Conservation (phyloP, 202 grass and related monocot species). For the Zizania palustris region DNA sequence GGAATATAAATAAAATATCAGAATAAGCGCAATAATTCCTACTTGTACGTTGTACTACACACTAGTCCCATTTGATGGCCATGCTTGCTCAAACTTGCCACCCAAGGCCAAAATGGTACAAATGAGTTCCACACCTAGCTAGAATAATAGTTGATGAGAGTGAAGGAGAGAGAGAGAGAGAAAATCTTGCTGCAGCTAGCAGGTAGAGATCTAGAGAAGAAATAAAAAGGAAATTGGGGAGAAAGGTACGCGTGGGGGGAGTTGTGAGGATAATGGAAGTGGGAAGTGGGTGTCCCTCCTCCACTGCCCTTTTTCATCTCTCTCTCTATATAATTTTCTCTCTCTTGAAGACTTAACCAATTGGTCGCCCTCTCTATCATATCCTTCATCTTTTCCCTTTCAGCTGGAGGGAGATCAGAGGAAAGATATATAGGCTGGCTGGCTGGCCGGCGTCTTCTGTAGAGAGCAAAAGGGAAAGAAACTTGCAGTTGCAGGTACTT, state of each 20-base stretch:
- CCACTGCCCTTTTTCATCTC: constrained; percentile 52
- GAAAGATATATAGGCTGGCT: constrained; percentile 61
- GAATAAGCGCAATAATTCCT: constrained; percentile 26
- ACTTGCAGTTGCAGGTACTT: constrained; percentile 62
- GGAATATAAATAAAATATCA: background rate
- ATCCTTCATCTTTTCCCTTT: constrained; percentile 70
- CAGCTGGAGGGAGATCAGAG: constrained; percentile 57
- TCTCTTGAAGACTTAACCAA: constrained; percentile 55
- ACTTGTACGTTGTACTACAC: constrained; percentile 17
- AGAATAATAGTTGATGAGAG: constrained; percentile 45
- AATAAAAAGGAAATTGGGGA: constrained; percentile 50
- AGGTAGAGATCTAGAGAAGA: constrained; percentile 50
- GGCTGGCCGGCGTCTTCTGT: constrained; percentile 42
- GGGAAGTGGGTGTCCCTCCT: constrained; percentile 83
- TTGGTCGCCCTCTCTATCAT: constrained; percentile 47
- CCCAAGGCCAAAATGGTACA: constrained; percentile 46
- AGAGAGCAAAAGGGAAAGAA: constrained; percentile 67
- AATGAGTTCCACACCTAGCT: constrained; percentile 44
- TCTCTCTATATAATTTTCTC: constrained; percentile 24
- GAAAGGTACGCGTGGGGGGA: constrained; percentile 37
- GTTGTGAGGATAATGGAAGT: constrained; percentile 79
- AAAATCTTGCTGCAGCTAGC: constrained; percentile 50
- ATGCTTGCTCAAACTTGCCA: constrained; percentile 52
- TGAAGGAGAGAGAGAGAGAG: constrained; percentile 5
- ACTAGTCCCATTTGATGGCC: constrained; percentile 38